Percentiles rank a stretch among this genome's conserved stretches.
Conservation (phyloP, 2,329 filamentous ascomycete genomes). For the Cryphonectria naterciae region DNA sequence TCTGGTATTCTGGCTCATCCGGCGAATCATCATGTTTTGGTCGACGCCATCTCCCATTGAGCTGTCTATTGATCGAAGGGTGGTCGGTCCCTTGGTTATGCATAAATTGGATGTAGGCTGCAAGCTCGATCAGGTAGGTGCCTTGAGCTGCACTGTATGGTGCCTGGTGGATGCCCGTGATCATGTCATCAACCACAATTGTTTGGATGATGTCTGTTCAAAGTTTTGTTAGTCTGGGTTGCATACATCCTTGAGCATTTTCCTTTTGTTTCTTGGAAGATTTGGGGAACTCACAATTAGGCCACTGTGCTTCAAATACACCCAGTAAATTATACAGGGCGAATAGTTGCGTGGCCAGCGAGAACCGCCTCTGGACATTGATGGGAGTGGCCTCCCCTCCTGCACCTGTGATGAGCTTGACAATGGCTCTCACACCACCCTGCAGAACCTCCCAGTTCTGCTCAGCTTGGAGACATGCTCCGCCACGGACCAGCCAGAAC, state of each 20-base stretch:
- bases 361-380: slow-evolving; percentile 9
- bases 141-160: neutral
- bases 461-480: slow-evolving; percentile 29
- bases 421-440: slow-evolving; percentile 22
- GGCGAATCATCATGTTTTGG: neutral
- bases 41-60: neutral
- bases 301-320: slow-evolving; percentile 25
- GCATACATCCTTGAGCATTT: neutral
- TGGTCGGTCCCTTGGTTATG: neutral
- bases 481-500: slow-evolving; percentile 38
- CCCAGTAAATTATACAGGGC: slow-evolving; percentile 22
- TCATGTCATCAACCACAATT: neutral
- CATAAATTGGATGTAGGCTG: neutral
- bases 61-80: neutral
- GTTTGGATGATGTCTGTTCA: slow-evolving; percentile 1
- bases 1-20: neutral
- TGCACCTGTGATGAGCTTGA: slow-evolving; percentile 21
- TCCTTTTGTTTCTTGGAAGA: neutral
- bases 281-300: slow-evolving; percentile 14
- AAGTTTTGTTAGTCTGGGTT: neutral
- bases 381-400: neutral
- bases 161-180: neutral
- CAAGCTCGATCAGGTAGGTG: neutral
- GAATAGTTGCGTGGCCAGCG: slow-evolving; percentile 19
- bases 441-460: slow-evolving; percentile 38